phyloP scores from a whole-genome alignment of 768 basidiomycete species.

The Mycena leptocephala region DNA sequence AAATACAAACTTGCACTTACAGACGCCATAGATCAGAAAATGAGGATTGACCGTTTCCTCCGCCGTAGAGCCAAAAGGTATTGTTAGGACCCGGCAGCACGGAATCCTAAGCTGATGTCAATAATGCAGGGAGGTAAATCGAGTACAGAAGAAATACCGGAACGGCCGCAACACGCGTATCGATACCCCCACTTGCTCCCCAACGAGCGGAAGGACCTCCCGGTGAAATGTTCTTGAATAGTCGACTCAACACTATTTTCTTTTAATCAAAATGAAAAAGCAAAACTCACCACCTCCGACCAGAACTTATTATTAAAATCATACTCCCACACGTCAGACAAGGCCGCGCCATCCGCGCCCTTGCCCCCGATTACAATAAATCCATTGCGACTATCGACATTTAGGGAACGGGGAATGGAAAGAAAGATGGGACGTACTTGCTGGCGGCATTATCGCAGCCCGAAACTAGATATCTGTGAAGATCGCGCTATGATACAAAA shows the following conservation, averaged over 20 bases:
- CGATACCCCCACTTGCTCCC: constrained; percentile 84
- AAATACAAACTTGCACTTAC: background rate
- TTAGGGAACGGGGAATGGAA: constrained; percentile 28
- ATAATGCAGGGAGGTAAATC: background rate
- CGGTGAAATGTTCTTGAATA: constrained; percentile 53
- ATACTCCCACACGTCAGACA: constrained; percentile 87
- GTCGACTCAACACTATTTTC: background rate
- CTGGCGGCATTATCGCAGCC: constrained; percentile 86
- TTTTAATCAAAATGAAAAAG: background rate
- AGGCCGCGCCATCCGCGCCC: constrained; percentile 64
- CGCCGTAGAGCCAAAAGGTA: constrained; percentile 84
- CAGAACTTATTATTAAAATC: constrained; percentile 86
- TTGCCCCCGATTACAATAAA: constrained; percentile 85
- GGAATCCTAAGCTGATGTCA: constrained; percentile 52
- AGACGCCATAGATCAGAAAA: constrained; percentile 83
- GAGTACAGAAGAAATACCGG: constrained; percentile 7
- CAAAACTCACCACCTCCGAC: constrained; percentile 63
- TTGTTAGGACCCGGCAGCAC: constrained; percentile 73
- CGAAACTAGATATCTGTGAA: constrained; percentile 9
- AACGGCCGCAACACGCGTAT: constrained; percentile 62
- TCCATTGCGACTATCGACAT: constrained; percentile 73
- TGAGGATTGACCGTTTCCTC: constrained; percentile 67
- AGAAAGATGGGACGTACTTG: constrained; percentile 70
- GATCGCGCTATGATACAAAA: background rate
- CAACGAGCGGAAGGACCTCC: constrained; percentile 76